Evolutionary conservation across 2,329 filamentous ascomycete genomes (phyloP), one percentile per base, ranked within the genome.

Genomic region (Penicillium concentricum): DNA sequence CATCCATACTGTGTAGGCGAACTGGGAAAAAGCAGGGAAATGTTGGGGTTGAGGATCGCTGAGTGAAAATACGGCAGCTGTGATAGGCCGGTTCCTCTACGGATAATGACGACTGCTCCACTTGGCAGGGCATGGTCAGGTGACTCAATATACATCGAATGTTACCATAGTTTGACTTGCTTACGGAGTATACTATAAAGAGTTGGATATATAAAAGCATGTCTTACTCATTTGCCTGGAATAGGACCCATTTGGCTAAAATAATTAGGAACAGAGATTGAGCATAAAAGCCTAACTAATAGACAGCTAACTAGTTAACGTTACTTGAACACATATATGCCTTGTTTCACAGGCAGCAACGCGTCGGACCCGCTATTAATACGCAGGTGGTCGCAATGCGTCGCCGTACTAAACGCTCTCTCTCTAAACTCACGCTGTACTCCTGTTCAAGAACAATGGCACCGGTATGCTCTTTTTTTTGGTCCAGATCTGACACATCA

Each of bases 391-490:
- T 42, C 26, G 18, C 9, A 51, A 51, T 34, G 20, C 38, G 6
- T 16, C 2, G n/a, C 49, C 38, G 38, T 51, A 43, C 24, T 4
- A 5, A 18, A 15, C 38, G n/a, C 39, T 32, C 20, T 35, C 39
- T n/a, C 38, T 26, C 30, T 10, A 5, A 44, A 20, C 37, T 43
- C 39, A 34, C 47, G 30, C 57, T 35, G 46, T 16, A 13, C 7
- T 20, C 49, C 9, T 12, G 7, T 45, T 15, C 5, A 20, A 28
- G 22, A 20, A 51, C 20, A 26, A 74, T 73, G 69, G 62, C 69
- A 67, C 75, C 75, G 71, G 68, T 70, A 71, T 62, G 61, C 61
- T 47, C 51, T 28, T 34, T 9, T 24, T 47, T 18, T 20, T 15
- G n/a, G 18, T 16, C 12, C 39, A 32, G 32, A 46, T 22, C 35